Conservation (phyloP, 208 protist genomes). For the Leishmania braziliensis region DNA sequence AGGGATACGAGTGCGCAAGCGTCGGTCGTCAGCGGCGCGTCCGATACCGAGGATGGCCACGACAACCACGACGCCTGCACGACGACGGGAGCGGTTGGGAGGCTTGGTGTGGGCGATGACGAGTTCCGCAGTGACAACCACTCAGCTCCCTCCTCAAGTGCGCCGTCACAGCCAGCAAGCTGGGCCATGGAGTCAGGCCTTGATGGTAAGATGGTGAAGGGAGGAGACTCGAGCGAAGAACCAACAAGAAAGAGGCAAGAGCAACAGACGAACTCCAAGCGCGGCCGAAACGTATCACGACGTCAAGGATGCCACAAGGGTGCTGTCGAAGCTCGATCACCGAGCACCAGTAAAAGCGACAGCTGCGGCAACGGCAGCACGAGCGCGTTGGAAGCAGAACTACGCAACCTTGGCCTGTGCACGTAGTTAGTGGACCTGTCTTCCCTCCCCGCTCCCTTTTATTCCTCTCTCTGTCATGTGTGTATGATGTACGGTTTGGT, state of each 20-base stretch:
- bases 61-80: background rate
- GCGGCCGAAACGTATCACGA: background rate
- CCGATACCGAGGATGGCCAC: background rate
- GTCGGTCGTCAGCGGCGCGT: background rate
- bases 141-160: background rate
- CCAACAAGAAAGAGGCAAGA: background rate
- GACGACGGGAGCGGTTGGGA: background rate
- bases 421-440: background rate
- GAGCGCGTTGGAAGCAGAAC: conserved; percentile 16
- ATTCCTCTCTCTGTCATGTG: background rate
- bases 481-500: background rate
- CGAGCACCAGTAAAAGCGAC: conserved; percentile 26
- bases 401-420: conserved; percentile 20
- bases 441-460: background rate
- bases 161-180: background rate
- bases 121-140: background rate
- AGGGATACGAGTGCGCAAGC: background rate
- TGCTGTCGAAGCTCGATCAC: background rate
- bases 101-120: background rate
- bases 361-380: conserved; percentile 5
- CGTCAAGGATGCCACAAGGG: background rate
- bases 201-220: background rate
- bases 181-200: background rate
- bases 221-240: background rate
- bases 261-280: background rate